These are phyloP conservation scores for Cercospora sp. DNA, from an alignment of 2,329 filamentous ascomycete genomes.

Conservation along the genomic window DNA sequence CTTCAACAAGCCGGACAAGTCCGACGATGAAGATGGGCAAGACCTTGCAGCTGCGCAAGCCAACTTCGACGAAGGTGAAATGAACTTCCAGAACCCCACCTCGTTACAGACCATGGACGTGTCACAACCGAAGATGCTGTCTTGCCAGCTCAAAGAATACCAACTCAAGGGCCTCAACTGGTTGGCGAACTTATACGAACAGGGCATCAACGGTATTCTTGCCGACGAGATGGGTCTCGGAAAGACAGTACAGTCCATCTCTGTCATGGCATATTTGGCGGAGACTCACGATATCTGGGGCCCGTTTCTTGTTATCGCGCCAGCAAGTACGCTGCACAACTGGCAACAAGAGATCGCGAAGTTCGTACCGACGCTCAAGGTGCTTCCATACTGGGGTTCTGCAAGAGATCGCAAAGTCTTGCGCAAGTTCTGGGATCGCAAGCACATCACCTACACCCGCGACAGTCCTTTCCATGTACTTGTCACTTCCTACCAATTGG, in stretches of 20 bases:
- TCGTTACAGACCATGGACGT: slow-evolving; percentile 93
- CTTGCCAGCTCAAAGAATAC: slow-evolving; percentile 94
- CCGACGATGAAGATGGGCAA: slow-evolving; percentile 55
- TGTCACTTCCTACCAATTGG: slow-evolving; percentile 94
- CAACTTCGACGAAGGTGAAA: slow-evolving; percentile 86
- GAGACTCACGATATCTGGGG: slow-evolving; percentile 99
- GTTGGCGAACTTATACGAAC: slow-evolving; percentile 98
- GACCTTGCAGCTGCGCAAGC: slow-evolving; percentile 33
- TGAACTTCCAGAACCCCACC: slow-evolving; percentile 99
- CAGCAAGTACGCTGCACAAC: slow-evolving; percentile 94
- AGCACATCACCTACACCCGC: slow-evolving; percentile 91
- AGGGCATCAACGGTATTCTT: slow-evolving; percentile 98
- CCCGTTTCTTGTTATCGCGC: slow-evolving; percentile 93
- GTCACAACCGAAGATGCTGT: slow-evolving; percentile 89
- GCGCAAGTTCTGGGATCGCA: slow-evolving; percentile 98
- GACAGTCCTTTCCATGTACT: slow-evolving; percentile 95
- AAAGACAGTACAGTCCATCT: slow-evolving; percentile 98
- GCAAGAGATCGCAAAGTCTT: slow-evolving; percentile 92
- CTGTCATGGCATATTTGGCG: slow-evolving; percentile 97
- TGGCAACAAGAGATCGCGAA: slow-evolving; percentile 98
- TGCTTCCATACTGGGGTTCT: slow-evolving; percentile 95
- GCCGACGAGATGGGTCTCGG: slow-evolving; percentile 99
- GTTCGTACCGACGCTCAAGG: slow-evolving; percentile 93
- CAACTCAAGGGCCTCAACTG: slow-evolving; percentile 99
- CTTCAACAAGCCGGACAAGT: slow-evolving; percentile 69